Evolutionary conservation across 2,329 filamentous ascomycete genomes (phyloP).

Genomic region (Zymoseptoria pseudotritici): DNA sequence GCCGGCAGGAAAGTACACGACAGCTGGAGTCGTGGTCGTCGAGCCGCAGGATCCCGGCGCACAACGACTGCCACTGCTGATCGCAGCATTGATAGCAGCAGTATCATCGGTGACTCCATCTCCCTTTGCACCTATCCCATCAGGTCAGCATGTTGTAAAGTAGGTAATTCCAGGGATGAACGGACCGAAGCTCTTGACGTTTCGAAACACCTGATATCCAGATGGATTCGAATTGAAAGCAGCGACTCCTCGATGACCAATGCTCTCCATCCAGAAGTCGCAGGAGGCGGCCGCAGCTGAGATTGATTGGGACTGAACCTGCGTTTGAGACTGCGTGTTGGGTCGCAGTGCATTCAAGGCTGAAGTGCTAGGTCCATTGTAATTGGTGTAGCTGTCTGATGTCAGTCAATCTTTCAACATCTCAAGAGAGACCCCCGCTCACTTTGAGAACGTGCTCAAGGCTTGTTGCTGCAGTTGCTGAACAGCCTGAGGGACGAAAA

Average conservation of each 20-base stretch:
- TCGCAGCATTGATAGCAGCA: conserved; percentile 44
- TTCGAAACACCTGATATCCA: conserved; percentile 41
- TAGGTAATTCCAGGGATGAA: background rate
- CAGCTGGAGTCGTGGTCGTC: conserved; percentile 46
- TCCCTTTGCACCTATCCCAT: conserved; percentile 27
- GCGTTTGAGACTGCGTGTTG: background rate
- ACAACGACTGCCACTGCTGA: conserved; percentile 36
- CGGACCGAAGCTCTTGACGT: conserved; percentile 41
- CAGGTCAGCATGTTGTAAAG: background rate
- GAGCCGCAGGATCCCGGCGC: conserved; percentile 33
- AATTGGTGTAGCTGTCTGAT: conserved; percentile 1
- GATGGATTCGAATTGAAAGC: conserved; percentile 39
- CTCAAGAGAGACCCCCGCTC: background rate
- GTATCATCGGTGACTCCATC: conserved; percentile 50
- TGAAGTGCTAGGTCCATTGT: conserved; percentile 2
- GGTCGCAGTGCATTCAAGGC: background rate
- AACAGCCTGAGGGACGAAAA: background rate
- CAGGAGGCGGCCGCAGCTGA: conserved; percentile 9
- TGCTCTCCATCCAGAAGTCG: conserved; percentile 37
- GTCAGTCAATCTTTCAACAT: background rate
- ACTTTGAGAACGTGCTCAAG: background rate
- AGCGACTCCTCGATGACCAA: conserved; percentile 42
- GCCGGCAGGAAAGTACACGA: conserved; percentile 53
- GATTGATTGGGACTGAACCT: background rate
- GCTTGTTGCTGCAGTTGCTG: background rate